Percentiles rank a stretch among this genome's conserved stretches.
These are phyloP conservation scores for Scedosporium apiospermum DNA, from an alignment of 2,329 filamentous ascomycete genomes.

Conservation along the genomic window DNA sequence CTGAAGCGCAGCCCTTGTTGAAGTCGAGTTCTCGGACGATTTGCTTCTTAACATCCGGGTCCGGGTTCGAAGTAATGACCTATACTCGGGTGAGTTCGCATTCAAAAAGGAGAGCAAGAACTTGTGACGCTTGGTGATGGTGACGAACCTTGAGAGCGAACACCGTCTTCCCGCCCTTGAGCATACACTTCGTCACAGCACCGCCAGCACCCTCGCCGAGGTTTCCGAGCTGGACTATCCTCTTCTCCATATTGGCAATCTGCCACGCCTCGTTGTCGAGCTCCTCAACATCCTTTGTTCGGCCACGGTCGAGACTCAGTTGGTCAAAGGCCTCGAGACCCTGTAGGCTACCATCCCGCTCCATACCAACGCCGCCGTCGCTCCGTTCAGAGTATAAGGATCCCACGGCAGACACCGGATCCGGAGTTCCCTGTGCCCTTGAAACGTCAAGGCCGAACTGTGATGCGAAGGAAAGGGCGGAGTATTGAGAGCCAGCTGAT, in stretches of 20 bases:
- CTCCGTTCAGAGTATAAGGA: conserved; percentile 75
- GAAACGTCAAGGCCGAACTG: conserved; percentile 59
- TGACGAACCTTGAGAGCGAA: conserved; percentile 83
- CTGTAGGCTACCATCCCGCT: conserved; percentile 72
- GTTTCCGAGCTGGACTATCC: conserved; percentile 80
- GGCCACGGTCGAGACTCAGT: conserved; percentile 70
- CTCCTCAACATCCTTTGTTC: conserved; percentile 83
- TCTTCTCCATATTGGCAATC: conserved; percentile 79
- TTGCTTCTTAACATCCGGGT: conserved; percentile 96
- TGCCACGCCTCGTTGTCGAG: conserved; percentile 93
- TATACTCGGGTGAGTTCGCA: conserved; percentile 22
- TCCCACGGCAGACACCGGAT: conserved; percentile 81
- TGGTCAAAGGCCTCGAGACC: conserved; percentile 71
- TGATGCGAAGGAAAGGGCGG: conserved; percentile 69
- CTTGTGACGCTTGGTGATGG: not conserved
- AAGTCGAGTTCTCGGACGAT: conserved; percentile 94
- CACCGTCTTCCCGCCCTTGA: conserved; percentile 85
- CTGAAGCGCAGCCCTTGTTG: conserved; percentile 93
- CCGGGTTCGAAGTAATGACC: conserved; percentile 97
- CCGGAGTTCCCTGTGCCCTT: conserved; percentile 60
- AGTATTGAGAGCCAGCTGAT: conserved; percentile 81
- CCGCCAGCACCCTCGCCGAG: conserved; percentile 92
- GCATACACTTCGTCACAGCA: conserved; percentile 81
- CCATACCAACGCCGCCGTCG: conserved; percentile 67
- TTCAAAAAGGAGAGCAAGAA: not conserved